A percentile compares a stretch with the other conserved stretches of the same genome.
These are phyloP conservation scores for Furcasterigmium sp. DNA, from an alignment of 2,329 filamentous ascomycete species.

Conservation along the genomic window DNA sequence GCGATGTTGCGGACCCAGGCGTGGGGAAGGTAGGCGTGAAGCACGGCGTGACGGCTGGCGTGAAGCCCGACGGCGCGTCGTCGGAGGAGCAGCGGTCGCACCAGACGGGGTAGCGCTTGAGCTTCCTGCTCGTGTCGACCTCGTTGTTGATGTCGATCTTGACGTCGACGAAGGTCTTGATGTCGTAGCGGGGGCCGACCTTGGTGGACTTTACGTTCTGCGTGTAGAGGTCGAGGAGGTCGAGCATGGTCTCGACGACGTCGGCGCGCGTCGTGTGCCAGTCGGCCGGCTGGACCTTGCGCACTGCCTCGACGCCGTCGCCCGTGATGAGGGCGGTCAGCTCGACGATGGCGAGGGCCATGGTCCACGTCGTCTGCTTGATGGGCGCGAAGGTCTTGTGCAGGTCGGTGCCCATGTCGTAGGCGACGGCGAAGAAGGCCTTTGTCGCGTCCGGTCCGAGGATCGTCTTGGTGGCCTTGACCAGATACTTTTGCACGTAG, in stretches of 20 bases:
- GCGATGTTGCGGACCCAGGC: slow-evolving; percentile 30
- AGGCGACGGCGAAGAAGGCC: slow-evolving; percentile 62
- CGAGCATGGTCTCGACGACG: slow-evolving; percentile 74
- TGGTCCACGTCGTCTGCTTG: slow-evolving; percentile 81
- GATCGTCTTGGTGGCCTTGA: slow-evolving; percentile 68
- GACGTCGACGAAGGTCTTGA: slow-evolving; percentile 77
- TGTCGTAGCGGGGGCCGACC: slow-evolving; percentile 65
- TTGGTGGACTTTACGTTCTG: slow-evolving; percentile 72
- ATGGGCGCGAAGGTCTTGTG: slow-evolving; percentile 91
- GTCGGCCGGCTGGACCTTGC: slow-evolving; percentile 42
- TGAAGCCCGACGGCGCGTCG: slow-evolving; percentile 24
- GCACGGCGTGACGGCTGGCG: slow-evolving; percentile 8
- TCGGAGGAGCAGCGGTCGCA: slow-evolving; percentile 46
- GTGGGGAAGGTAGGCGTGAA: slow-evolving; percentile 14
- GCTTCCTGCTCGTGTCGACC: slow-evolving; percentile 54
- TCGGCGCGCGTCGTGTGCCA: slow-evolving; percentile 41
- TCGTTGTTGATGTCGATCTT: slow-evolving; percentile 85
- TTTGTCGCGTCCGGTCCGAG: slow-evolving; percentile 41
- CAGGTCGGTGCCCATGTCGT: slow-evolving; percentile 79
- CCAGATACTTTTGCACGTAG: slow-evolving; percentile 77
- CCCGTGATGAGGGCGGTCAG: slow-evolving; percentile 67
- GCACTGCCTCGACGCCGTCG: slow-evolving; percentile 44
- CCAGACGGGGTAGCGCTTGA: slow-evolving; percentile 50
- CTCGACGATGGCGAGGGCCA: slow-evolving; percentile 79
- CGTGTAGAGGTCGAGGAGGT: slow-evolving; percentile 88